These are phyloP conservation scores for Scytalidium lignicola DNA, from an alignment of 2,329 filamentous ascomycete species.

Conservation along the genomic window DNA sequence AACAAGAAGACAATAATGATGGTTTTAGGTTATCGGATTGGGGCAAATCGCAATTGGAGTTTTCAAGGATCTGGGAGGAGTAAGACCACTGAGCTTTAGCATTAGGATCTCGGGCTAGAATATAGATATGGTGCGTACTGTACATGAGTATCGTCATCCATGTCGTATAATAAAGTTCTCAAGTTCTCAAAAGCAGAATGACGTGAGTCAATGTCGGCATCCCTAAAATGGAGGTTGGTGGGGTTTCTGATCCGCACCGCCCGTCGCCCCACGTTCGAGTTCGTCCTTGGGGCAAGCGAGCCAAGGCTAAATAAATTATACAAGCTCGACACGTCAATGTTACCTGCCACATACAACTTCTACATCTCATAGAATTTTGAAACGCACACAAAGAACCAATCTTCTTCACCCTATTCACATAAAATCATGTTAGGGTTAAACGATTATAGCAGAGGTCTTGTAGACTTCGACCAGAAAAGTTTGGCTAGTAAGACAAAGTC, in stretches of 20 bases:
- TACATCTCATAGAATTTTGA: neutral
- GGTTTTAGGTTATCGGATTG: neutral
- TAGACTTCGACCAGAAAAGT: conserved; percentile 64
- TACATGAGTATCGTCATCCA: neutral
- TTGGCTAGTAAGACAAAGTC: conserved; percentile 51
- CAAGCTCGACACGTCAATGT: neutral
- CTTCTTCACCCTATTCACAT: neutral
- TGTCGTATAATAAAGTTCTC: neutral
- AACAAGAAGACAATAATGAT: conserved; percentile 29
- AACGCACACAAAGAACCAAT: neutral
- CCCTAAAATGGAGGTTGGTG: neutral
- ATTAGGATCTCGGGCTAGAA: neutral
- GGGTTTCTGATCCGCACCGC: too few species aligned
- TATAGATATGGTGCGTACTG: neutral
- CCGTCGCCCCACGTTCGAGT: neutral
- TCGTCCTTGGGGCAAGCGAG: neutral
- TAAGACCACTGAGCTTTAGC: neutral
- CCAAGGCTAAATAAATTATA: too few species aligned
- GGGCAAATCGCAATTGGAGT: neutral
- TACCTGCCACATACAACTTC: neutral
- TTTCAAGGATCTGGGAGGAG: neutral
- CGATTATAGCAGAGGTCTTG: conserved; percentile 23
- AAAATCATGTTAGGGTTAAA: conserved; percentile 21
- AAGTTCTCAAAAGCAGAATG: neutral
- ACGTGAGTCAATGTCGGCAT: neutral